Evolutionary conservation across 2,329 filamentous ascomycete species (phyloP).

Genomic region (Aspergillus transmontanensis): DNA sequence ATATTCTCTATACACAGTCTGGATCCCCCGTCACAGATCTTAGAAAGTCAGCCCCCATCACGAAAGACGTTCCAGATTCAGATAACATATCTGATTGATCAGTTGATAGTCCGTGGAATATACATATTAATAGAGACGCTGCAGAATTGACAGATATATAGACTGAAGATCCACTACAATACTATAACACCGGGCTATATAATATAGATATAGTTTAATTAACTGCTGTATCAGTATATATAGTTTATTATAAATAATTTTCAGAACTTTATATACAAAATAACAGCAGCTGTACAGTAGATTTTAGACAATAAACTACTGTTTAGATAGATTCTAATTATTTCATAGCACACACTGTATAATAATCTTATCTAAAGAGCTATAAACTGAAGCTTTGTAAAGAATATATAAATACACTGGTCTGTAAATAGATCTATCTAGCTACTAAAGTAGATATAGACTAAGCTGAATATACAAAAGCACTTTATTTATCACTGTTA

Average conservation of each 20-base stretch:
- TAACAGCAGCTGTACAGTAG: rapidly evolving
- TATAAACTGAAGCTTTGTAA: background rate
- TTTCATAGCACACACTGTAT: background rate
- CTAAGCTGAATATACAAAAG: background rate
- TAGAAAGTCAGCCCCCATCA: too few relatives aligned
- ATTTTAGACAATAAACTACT: background rate
- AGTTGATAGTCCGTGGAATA: background rate
- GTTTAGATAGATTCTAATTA: background rate
- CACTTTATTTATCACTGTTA: background rate
- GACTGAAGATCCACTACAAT: background rate
- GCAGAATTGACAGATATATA: background rate
- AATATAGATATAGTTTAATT: background rate
- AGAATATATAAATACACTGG: rapidly evolving
- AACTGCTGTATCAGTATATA: background rate
- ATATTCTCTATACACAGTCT: background rate
- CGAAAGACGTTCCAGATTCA: rapidly evolving
- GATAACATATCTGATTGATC: too few relatives aligned
- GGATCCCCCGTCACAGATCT: background rate
- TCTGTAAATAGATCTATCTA: background rate
- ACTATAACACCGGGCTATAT: background rate
- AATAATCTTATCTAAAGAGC: background rate
- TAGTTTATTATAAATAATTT: background rate
- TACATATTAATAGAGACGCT: background rate
- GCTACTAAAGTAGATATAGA: background rate
- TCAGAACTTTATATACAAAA: background rate